Evolutionary conservation across 1,284 basidiomycete species (phyloP).

Genomic region (Cystobasidium sp.): DNA sequence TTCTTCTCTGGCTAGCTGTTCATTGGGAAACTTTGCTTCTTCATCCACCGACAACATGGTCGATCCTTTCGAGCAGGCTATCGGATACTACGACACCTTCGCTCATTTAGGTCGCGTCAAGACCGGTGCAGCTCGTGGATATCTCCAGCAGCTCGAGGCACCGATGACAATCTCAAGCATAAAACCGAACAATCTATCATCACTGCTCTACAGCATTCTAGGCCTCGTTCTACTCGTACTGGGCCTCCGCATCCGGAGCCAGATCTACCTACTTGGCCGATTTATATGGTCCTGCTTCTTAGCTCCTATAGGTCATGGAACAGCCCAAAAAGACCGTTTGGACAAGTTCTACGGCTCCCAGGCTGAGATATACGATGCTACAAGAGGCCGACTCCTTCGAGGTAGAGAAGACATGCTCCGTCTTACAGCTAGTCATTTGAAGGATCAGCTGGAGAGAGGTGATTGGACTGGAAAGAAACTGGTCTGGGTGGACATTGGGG

Average conservation of each 20-base stretch:
- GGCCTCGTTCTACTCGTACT: conserved; percentile 12
- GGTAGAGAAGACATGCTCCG: conserved; percentile 72
- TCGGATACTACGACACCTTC: background rate
- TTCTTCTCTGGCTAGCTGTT: background rate
- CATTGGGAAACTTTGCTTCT: background rate
- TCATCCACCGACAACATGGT: background rate
- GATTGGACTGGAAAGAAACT: conserved; percentile 59
- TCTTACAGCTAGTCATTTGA: conserved; percentile 71
- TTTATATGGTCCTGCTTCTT: conserved; percentile 55
- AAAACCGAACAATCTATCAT: background rate
- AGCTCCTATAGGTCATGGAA: conserved; percentile 56
- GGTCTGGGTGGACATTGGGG: conserved; percentile 82
- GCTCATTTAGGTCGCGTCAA: conserved; percentile 2
- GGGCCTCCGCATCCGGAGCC: conserved; percentile 19
- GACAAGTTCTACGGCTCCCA: conserved; percentile 69
- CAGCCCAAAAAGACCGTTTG: conserved; percentile 57
- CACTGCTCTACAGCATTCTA: background rate
- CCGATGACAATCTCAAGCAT: background rate
- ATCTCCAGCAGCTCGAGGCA: background rate
- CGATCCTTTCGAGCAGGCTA: conserved; percentile 5
- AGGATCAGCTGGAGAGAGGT: conserved; percentile 58
- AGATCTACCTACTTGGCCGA: conserved; percentile 31
- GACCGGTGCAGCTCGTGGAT: background rate
- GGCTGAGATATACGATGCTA: conserved; percentile 71
- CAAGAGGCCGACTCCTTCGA: conserved; percentile 66